Conservation (phyloP, 495 filamentous ascomycete species). For the Talaromyces adpressus region DNA sequence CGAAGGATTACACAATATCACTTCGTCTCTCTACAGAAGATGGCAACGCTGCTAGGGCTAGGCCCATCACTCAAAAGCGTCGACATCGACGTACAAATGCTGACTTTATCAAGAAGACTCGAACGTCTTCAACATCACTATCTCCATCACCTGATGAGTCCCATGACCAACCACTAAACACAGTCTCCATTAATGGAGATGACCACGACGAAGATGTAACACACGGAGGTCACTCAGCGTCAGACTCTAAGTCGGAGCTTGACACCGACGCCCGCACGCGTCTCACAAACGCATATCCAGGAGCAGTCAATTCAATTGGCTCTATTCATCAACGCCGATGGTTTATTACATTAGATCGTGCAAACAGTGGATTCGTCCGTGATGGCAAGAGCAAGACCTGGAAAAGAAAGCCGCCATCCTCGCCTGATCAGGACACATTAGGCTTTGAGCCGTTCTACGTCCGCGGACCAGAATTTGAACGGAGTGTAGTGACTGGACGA, state of each 20-base stretch:
- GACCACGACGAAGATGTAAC: background rate
- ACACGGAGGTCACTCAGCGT: constrained; percentile 2
- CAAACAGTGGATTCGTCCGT: constrained; percentile 44
- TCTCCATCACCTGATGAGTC: background rate
- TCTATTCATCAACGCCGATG: constrained; percentile 59
- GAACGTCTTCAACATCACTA: constrained; percentile 5
- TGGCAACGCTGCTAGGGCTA: constrained; percentile 32
- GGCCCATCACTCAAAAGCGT: constrained; percentile 25
- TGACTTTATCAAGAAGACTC: background rate
- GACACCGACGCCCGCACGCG: constrained; percentile 42
- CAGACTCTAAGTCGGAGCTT: constrained; percentile 6
- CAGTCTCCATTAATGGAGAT: background rate
- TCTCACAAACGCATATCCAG: constrained; percentile 56
- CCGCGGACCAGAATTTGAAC: constrained; percentile 46
- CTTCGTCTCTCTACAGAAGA: constrained; percentile 40
- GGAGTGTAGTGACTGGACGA: constrained; percentile 57
- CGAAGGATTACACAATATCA: constrained; percentile 48
- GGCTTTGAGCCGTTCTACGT: constrained; percentile 54
- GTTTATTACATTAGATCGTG: constrained; percentile 52
- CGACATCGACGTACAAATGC: constrained; percentile 12
- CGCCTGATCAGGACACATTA: constrained; percentile 4
- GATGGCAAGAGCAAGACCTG: constrained; percentile 10
- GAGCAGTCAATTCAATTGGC: constrained; percentile 53
- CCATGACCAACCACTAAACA: background rate
- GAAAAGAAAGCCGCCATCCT: background rate